Evolutionary conservation across 331 rosid species (phyloP), one percentile per base, ranked within the genome.

Genomic region (Erythrophleum ivorense): DNA sequence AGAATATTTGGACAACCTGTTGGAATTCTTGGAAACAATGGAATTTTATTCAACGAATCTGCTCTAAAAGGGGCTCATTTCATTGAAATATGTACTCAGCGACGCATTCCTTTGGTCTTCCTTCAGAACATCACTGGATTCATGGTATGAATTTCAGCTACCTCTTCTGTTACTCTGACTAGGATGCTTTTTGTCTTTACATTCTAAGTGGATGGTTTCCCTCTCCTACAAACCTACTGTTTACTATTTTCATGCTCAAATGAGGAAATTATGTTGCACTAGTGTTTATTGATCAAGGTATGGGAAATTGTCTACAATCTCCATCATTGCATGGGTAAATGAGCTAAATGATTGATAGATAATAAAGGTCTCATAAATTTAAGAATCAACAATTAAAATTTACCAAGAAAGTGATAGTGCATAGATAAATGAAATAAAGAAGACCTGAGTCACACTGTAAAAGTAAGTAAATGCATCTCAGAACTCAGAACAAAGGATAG

Each of bases 41-140:
- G 98, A 68, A 91, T 95, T 80, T 75, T 95, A 43, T 95, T 95
- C 79, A 95, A 92, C 21, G 98, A 95, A 88, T 95, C 97, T 85
- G 94, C 98, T 71, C 87, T 91, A 60, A 93, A 95, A 80, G 98
- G 98, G 55, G 96, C 98, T 29, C 98, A 93, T 88, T 95, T 95
- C 90, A 90, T 95, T 80, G 96, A 95, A 80, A 40, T 95, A 71
- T 95, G 97, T 64, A 85, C 97, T 71, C 98, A 93, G 45, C 86
- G 97, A 48, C 90, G 89, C 70, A 89, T 95, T 87, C 98, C 98
- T 49, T 77, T 95, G 90, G 90, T 95, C 81, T 95, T 93, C 88
- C 98, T 95, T 88, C 99, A 95, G 84, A 95, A 95, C 85, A 91
- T 95, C 86, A 93, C 98, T 21, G 99, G 99, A 81, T 95, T 95